A percentile compares a stretch with the other conserved stretches of the same genome.
Evolutionary conservation across 768 basidiomycete genomes (phyloP).

Genomic region (Holtermannia corniformis): DNA sequence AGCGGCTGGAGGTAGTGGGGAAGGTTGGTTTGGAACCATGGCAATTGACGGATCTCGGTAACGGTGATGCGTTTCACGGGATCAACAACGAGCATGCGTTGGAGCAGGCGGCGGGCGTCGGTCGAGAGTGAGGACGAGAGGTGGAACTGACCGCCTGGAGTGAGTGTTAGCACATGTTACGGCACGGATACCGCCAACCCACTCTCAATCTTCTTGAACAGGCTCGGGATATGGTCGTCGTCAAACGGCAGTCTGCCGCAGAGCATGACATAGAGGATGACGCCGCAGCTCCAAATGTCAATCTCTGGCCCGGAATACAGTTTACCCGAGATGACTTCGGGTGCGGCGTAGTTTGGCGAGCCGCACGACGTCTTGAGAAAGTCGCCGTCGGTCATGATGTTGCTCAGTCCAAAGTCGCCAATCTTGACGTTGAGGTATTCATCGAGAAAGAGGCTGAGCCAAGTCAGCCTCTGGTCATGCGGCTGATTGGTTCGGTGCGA

Average conservation of each 20-base stretch:
- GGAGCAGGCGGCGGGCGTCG: conserved; percentile 70
- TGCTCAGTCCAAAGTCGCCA: conserved; percentile 95
- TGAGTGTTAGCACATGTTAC: background rate
- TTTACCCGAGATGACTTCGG: conserved; percentile 91
- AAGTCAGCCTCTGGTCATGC: conserved; percentile 70
- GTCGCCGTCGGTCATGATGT: conserved; percentile 91
- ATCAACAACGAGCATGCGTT: conserved; percentile 84
- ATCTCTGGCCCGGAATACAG: conserved; percentile 96
- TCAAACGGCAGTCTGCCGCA: conserved; percentile 93
- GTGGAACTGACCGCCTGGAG: conserved; percentile 71
- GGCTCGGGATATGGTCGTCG: conserved; percentile 82
- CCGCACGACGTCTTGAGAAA: conserved; percentile 97
- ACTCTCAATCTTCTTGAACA: conserved; percentile 91
- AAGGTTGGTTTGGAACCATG: conserved; percentile 80
- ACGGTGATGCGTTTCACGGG: conserved; percentile 91
- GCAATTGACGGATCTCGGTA: conserved; percentile 77
- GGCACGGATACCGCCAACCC: conserved; percentile 3
- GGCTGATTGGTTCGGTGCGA: conserved; percentile 53
- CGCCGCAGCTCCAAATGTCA: conserved; percentile 96
- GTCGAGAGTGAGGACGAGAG: conserved; percentile 69
- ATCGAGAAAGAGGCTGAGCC: conserved; percentile 39
- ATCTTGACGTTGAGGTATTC: conserved; percentile 65
- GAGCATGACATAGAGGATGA: conserved; percentile 98
- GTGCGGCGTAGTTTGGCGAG: conserved; percentile 96
- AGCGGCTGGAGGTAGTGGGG: conserved; percentile 71